Conservation (phyloP, 768 basidiomycete genomes). For the Gymnopilus junonius region DNA sequence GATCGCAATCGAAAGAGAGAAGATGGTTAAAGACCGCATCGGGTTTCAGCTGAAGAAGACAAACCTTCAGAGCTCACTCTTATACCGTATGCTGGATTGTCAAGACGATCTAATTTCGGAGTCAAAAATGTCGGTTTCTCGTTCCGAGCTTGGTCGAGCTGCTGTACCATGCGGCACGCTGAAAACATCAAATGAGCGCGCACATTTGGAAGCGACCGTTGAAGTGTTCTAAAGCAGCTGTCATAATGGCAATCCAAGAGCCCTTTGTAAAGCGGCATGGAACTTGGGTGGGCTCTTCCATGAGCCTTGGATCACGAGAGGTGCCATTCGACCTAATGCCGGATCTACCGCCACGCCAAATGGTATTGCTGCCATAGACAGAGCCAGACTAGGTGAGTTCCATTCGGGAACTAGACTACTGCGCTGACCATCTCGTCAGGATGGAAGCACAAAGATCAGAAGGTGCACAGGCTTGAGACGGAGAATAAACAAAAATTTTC, state of each 20-base stretch:
- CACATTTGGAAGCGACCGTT: background rate
- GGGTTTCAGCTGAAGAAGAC: background rate
- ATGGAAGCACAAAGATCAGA: background rate
- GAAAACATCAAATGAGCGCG: background rate
- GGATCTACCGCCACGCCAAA: background rate
- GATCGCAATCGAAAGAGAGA: background rate
- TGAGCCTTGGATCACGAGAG: background rate
- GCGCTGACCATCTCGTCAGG: background rate
- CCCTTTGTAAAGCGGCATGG: background rate
- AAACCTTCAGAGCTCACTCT: background rate
- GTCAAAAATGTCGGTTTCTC: background rate
- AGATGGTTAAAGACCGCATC: constrained; percentile 5
- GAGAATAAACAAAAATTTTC: background rate
- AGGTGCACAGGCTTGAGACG: background rate
- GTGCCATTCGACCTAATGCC: background rate
- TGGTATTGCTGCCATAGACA: background rate
- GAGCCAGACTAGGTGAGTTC: background rate
- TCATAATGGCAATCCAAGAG: background rate
- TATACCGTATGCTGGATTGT: background rate
- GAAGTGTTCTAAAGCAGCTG: background rate
- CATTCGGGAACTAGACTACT: background rate
- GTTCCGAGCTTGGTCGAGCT: background rate
- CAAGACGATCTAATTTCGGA: background rate
- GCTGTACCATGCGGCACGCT: background rate
- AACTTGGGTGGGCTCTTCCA: background rate